phyloP scores from a whole-genome alignment of 768 basidiomycete genomes.

The Amanita phalloides region DNA sequence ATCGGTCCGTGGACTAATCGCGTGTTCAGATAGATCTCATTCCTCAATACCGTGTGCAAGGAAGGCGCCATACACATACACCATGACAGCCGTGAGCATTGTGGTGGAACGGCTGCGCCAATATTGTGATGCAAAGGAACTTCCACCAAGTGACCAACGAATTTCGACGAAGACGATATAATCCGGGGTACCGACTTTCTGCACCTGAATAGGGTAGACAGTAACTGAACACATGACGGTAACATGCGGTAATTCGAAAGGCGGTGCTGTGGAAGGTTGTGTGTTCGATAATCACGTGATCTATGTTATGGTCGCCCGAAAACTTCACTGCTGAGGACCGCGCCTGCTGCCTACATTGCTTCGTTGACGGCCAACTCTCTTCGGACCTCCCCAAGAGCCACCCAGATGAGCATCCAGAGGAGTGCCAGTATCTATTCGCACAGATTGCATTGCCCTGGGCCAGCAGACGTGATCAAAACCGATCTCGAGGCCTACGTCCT shows the following conservation, averaged over 20 bases:
- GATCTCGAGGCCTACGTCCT: background rate
- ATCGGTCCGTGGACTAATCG: background rate
- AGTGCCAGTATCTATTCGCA: background rate
- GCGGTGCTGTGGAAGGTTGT: background rate
- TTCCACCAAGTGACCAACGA: background rate
- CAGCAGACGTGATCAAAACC: slow-evolving; percentile 2
- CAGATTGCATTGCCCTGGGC: background rate
- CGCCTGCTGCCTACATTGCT: background rate
- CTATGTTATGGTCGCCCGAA: background rate
- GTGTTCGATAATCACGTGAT: background rate
- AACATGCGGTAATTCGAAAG: background rate
- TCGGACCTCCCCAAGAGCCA: background rate
- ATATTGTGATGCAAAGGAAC: background rate
- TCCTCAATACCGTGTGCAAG: background rate
- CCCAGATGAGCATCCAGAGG: background rate
- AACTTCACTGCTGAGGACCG: background rate
- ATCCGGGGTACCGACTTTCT: background rate
- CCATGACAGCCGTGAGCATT: background rate
- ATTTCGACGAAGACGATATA: background rate
- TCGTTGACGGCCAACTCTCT: background rate
- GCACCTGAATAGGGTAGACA: background rate
- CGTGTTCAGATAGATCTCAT: background rate
- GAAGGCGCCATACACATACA: background rate
- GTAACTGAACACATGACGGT: background rate
- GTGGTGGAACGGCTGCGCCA: background rate